Conservation (phyloP, 768 basidiomycete genomes). For the Boletales sp. region DNA sequence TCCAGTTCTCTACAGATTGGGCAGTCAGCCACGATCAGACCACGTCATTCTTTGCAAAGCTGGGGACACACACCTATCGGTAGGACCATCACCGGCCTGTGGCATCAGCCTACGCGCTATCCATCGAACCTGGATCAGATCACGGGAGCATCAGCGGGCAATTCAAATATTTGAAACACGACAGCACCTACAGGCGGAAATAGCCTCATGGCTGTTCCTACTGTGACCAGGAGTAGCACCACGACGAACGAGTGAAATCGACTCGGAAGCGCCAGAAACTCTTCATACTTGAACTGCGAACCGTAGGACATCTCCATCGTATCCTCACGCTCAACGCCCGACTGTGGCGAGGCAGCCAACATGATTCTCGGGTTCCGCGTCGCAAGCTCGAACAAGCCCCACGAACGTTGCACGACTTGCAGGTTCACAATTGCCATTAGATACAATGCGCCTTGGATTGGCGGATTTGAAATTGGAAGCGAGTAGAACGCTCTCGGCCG, state of each 20-base stretch:
- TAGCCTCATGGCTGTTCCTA: constrained; percentile 26
- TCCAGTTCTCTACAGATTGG: constrained; percentile 44
- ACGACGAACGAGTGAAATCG: constrained; percentile 39
- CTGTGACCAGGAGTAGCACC: constrained; percentile 30
- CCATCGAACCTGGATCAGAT: constrained; percentile 43
- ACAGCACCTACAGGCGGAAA: constrained; percentile 35
- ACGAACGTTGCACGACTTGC: constrained; percentile 52
- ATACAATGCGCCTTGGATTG: constrained; percentile 39
- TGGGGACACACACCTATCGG: constrained; percentile 47
- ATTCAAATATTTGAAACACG: not conserved
- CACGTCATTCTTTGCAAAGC: not conserved
- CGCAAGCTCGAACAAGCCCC: constrained; percentile 45
- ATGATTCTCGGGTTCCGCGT: constrained; percentile 15
- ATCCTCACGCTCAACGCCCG: constrained; percentile 14
- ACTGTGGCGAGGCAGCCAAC: constrained; percentile 11
- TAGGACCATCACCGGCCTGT: constrained; percentile 58
- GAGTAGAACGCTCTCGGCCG: constrained; percentile 31
- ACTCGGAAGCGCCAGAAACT: constrained; percentile 49
- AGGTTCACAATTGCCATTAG: constrained; percentile 45
- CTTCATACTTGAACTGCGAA: constrained; percentile 69
- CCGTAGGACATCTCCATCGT: constrained; percentile 49
- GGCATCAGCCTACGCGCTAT: constrained; percentile 49
- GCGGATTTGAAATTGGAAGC: constrained; percentile 32
- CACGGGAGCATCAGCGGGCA: not conserved
- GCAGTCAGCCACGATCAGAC: constrained; percentile 1